Base-by-base conservation (phyloP, 1,284 basidiomycete genomes). In the Earliella scabrosa region DNA sequence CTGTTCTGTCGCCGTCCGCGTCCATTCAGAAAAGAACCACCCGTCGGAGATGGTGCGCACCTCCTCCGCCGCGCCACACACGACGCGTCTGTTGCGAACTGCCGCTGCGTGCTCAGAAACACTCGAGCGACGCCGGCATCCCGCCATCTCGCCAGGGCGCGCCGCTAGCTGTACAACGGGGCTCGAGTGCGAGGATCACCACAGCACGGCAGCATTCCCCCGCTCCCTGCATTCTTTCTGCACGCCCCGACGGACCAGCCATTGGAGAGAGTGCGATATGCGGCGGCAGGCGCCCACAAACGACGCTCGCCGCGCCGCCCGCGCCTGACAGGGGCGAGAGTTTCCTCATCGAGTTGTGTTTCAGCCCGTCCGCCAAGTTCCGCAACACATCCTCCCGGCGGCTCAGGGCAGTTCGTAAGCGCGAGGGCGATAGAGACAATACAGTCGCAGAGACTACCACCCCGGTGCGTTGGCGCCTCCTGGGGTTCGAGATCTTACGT, bases 361-460 rank as follows among this genome's bases (percentile, higher is more conserved):
- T 56, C 58, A 59, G 44, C 38, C 24, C 44, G 18, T 26, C 39
- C 18, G 44, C 45, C 44, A 45, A 48, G 36, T 44, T 32, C 26
- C 29, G 45, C 18, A 24, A 26, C 32, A 31, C 23, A 23, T 50
- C 38, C 44, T 18, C n/a, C 38, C 46, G 4, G 36, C 21, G 43
- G 36, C 38, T 35, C 45, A 29, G 38, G 20, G 26, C 29, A 41
- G 40, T 39, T 14, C 23, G 13, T 18, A 21, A 20, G 20, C 6
- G 39, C 20, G 16, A 39, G 16, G 38, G 38, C 38, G 20, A 3
- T 3, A 13, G 38, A n/a, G 16, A n/a, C 38, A 21, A 39, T 21
- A 39, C 38, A 18, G 38, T 39, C n/a, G 9, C 16, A 13, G 18
- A n/a, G n/a, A 21, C 9, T 41, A 21, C 23, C 8, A 24, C n/a